A percentile compares a stretch with the other conserved stretches of the same genome.
Evolutionary conservation across 2,329 filamentous ascomycete genomes (phyloP).

Genomic region (Pseudophaeomoniella oleicola): DNA sequence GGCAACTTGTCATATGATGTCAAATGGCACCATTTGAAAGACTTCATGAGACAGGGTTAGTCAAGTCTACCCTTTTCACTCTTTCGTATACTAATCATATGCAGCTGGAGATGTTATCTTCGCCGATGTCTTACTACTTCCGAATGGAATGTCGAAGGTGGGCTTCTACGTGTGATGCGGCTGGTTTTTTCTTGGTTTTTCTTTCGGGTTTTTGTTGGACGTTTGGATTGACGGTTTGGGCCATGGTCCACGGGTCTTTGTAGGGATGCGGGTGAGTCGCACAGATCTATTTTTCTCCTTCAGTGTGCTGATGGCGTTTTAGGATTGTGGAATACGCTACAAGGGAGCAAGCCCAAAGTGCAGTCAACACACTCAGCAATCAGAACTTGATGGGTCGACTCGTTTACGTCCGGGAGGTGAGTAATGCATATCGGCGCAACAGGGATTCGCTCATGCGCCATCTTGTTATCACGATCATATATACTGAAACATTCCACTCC

Average conservation of each 20-base stretch:
- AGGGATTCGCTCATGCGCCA: not conserved
- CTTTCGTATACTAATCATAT: conserved; percentile 19
- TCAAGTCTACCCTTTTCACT: conserved; percentile 1
- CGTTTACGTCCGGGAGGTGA: conserved; percentile 92
- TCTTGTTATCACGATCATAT: conserved; percentile 8
- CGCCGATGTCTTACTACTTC: conserved; percentile 97
- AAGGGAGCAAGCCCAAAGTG: conserved; percentile 95
- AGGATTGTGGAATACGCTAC: conserved; percentile 99
- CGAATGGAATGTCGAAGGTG: conserved; percentile 99
- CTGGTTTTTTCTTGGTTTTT: conserved; percentile 63
- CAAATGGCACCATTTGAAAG: conserved; percentile 99
- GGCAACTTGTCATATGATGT: conserved; percentile 98
- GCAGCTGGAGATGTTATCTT: conserved; percentile 97
- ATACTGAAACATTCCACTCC: conserved; percentile 1
- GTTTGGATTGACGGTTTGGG: conserved; percentile 99
- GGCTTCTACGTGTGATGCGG: conserved; percentile 82
- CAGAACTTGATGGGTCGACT: conserved; percentile 97
- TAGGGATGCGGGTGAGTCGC: conserved; percentile 98
- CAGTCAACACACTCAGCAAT: conserved; percentile 95
- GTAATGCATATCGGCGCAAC: not conserved
- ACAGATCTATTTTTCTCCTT: conserved; percentile 1
- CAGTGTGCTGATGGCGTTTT: conserved; percentile 17
- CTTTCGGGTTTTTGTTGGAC: conserved; percentile 56
- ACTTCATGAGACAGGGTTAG: conserved; percentile 97
- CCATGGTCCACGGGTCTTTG: conserved; percentile 70